A percentile compares a stretch with the other conserved stretches of the same genome.
Evolutionary conservation across 176 grass and related monocot genomes (phyloP).

Genomic region (Aegilops tauschii): DNA sequence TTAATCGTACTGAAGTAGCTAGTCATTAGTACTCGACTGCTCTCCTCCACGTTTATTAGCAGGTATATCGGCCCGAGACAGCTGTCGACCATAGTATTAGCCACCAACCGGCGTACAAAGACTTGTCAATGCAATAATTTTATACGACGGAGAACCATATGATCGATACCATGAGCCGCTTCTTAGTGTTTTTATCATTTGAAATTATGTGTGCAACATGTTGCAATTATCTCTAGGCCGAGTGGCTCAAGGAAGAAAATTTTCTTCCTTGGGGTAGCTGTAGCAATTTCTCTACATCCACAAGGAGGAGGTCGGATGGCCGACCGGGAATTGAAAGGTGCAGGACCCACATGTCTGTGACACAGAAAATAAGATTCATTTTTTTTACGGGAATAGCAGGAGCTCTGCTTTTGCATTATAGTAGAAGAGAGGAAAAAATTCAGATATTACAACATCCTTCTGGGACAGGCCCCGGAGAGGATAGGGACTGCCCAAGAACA

Average conservation of each 20-base stretch:
- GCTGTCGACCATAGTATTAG: not conserved
- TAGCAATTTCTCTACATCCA: not conserved
- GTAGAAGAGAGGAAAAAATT: too few species aligned
- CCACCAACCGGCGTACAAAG: not conserved
- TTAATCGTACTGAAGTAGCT: not conserved
- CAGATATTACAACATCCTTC: too few species aligned
- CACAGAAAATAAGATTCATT: not conserved
- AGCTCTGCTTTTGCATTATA: too few species aligned
- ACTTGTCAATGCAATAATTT: not conserved
- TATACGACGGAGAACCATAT: not conserved
- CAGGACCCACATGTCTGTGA: not conserved
- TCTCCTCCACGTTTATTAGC: not conserved
- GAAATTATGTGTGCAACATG: not conserved
- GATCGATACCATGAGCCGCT: not conserved
- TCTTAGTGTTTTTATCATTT: not conserved
- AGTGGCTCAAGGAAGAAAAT: not conserved
- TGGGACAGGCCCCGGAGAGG: too few species aligned
- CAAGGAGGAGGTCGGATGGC: not conserved
- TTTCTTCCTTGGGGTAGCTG: not conserved
- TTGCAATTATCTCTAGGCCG: not conserved
- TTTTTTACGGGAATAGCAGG: too few species aligned
- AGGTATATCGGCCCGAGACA: not conserved
- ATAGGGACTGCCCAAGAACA: too few species aligned
- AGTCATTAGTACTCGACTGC: not conserved
- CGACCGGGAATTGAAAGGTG: too few species aligned